phyloP scores from a whole-genome alignment of 108 stramenopile species.

The Conticribra weissflogii region DNA sequence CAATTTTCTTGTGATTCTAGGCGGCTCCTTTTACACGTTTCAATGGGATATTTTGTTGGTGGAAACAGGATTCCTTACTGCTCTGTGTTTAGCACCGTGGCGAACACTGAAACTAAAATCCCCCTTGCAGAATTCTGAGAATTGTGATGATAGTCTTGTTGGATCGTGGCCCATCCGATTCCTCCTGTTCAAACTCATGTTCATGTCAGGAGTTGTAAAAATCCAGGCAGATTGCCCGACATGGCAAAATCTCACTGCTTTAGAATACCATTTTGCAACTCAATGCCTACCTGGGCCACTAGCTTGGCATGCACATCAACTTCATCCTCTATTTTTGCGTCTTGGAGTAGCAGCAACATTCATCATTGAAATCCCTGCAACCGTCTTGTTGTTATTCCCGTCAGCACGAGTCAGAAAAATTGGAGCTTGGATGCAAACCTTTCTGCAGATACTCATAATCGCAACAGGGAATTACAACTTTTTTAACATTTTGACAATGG shows the following conservation, averaged over 20 bases:
- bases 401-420: conserved; percentile 28
- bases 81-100: conserved; percentile 57
- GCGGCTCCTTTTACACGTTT: conserved; percentile 67
- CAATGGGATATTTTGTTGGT: conserved; percentile 85
- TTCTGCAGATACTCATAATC: conserved; percentile 70
- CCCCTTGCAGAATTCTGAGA: background rate
- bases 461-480: conserved; percentile 79
- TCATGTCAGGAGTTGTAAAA: conserved; percentile 81
- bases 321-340: conserved; percentile 59
- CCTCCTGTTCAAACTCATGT: conserved; percentile 75
- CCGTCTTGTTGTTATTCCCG: conserved; percentile 61
- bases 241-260: conserved; percentile 71
- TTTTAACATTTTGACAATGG: conserved; percentile 77
- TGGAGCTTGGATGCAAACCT: conserved; percentile 57
- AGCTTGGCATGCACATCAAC: conserved; percentile 64
- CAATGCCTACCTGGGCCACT: conserved; percentile 68
- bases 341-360: conserved; percentile 65
- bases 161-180: conserved; percentile 57
- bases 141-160: background rate
- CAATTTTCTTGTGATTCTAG: conserved; percentile 32
- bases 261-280: conserved; percentile 80
- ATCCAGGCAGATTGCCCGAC: conserved; percentile 73
- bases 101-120: conserved; percentile 8
- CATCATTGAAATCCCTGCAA: conserved; percentile 65
- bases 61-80: conserved; percentile 58